Evolutionary conservation across 768 basidiomycete genomes (phyloP), one percentile per base, ranked within the genome.

Genomic region (Mycena olivaceomarginata): DNA sequence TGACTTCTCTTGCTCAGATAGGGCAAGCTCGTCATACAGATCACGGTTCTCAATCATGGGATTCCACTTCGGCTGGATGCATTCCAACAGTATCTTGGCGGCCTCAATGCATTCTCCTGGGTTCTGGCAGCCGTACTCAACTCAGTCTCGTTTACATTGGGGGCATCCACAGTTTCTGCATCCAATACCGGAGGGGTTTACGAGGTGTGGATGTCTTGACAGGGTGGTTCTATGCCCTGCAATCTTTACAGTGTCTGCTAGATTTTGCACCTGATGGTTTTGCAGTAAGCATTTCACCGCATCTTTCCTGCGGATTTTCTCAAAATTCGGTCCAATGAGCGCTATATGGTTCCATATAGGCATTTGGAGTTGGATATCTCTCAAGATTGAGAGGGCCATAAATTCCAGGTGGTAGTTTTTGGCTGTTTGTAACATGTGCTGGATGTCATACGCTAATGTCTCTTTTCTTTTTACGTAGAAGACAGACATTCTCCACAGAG

Each of bases 41-140:
- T 73, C 64, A 56, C 40, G 25, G 40, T 20, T 62, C 22, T n/a
- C 40, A 18, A 66, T n/a, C 4, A 16, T 43, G 5, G 64, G 72
- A 39, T 73, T 73, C 64, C 72, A 73, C 31, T 73, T 73, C 2
- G 72, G 72, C 4, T 66, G 64, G 37, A 72, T 53, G 40, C 70
- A 51, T 1, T 64, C 63, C 51, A 72, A 13, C 46, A 72, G 25
- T 16, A 53, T 3, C 62, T 64, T 72, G 31, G 70, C 70, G n/a
- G 37, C 25, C 31, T 72, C 70, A 40, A 72, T 39, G 41, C 70
- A 72, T 31, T 31, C 31, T 31, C 3, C 31, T 31, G 31, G 31
- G 31, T 31, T 31, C 31, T 31, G 31, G 31, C 31, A 31, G 31
- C 31, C 4, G 31, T 31, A 31, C 31, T 31, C 31, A 4, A 31